Evolutionary conservation across 768 basidiomycete species (phyloP), one percentile per base, ranked within the genome.

Genomic region (Xanthoconium purpureum): DNA sequence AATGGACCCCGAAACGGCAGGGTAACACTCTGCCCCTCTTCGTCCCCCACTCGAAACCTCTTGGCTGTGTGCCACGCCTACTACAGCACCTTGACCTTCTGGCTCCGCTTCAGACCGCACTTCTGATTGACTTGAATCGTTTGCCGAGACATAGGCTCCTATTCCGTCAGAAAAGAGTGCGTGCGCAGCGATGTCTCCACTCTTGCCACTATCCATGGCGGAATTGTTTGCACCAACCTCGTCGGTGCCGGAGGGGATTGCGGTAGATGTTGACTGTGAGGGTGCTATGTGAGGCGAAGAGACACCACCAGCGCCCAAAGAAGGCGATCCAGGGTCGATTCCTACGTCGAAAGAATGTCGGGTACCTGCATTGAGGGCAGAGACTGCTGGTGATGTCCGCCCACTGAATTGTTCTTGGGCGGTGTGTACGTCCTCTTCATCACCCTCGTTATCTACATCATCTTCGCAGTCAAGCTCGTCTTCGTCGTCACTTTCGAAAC

Each of bases 381-480:
- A 70, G 32, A 65, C 56, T 3, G 63, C 65, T 18, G 67, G 68
- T 44, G 67, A 68, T 44, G 65, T 45, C 32, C 65, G 67, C 3
- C 65, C 67, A 43, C 60, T 70, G n/a, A 55, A 33, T 13, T 54
- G 55, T 46, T 68, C 66, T 36, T 59, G 58, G 6, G 63, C 58
- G 24, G 65, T 65, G 50, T 66, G 67, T 30, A 56, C 58, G 8
- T 68, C 63, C 20, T 55, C 63, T 48, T 69, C 66, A 10, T 69
- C 65, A 15, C 56, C 63, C 29, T 71, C 73, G 44, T 66, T 67
- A 28, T 69, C 68, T 6, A 18, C 3, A n/a, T 68, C 68, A 10
- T 69, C 67, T 42, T 72, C 73, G 42, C 61, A 62, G 38, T 71
- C 56, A 13, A 72, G 66, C 9, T 67, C 64, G 33, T 63, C 68